Percentiles rank a stretch among this genome's conserved stretches.
Evolutionary conservation across 169 alveolate genomes (phyloP).

Genomic region (Plasmodium reichenowi): DNA sequence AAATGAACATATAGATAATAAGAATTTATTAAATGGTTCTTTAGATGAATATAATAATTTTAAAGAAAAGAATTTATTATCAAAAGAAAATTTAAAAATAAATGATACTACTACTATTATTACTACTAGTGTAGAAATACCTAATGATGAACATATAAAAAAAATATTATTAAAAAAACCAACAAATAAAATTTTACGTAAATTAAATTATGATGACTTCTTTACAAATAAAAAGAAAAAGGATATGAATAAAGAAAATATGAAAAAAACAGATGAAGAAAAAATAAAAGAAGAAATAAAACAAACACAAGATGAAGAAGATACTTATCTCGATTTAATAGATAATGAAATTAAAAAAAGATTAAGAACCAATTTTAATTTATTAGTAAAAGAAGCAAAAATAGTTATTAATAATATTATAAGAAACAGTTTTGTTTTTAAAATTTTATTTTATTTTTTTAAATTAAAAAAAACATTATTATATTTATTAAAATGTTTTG

Average conservation of each 20-base stretch:
- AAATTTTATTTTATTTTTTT: conserved; percentile 17
- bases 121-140: not conserved
- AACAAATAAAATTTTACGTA: not conserved
- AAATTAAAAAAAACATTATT: conserved; percentile 50
- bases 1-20: too few relatives aligned
- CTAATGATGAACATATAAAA: not conserved
- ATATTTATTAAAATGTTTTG: conserved; percentile 34
- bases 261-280: not conserved
- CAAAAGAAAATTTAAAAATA: not conserved
- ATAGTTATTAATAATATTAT: conserved; percentile 45
- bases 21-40: not conserved
- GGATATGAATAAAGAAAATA: too few relatives aligned
- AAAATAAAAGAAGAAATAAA: not conserved
- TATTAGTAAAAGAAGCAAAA: conserved; percentile 20
- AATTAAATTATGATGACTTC: conserved; percentile 14
- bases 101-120: not conserved
- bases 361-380: conserved; percentile 16
- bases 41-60: not conserved
- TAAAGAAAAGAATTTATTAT: not conserved
- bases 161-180: not conserved
- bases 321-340: not conserved
- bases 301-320: too few relatives aligned
- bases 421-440: conserved; percentile 28
- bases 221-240: not conserved
- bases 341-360: not conserved